phyloP scores from a whole-genome alignment of 2,329 filamentous ascomycete genomes.

The Aspergillus melleus region DNA sequence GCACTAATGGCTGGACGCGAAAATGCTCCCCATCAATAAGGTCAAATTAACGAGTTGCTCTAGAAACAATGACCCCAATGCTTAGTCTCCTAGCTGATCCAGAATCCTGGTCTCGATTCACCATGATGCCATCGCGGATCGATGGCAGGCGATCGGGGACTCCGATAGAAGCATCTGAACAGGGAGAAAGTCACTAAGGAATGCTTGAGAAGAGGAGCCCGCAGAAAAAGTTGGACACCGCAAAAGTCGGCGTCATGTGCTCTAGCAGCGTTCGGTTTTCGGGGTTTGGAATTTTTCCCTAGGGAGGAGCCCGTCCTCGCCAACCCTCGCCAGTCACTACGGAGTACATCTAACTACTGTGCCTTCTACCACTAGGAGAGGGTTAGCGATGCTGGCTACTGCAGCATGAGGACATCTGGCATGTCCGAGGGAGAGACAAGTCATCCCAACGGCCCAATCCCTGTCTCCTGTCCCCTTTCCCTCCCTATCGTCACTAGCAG shows the following conservation, averaged over 20 bases:
- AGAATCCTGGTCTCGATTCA: not conserved
- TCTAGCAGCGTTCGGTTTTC: not conserved
- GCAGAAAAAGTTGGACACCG: not conserved
- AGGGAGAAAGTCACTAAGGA: not conserved
- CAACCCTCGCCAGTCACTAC: not conserved
- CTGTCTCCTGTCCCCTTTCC: not conserved
- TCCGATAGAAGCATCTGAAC: not conserved
- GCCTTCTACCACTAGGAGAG: slow-evolving; percentile 5
- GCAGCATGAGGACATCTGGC: slow-evolving; percentile 5
- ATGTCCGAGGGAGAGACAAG: slow-evolving; percentile 4
- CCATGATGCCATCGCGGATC: not conserved
- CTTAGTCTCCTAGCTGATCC: too few relatives aligned
- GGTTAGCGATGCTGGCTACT: slow-evolving; percentile 11
- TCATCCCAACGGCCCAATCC: slow-evolving; percentile 9
- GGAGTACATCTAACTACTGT: not conserved
- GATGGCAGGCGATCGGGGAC: not conserved
- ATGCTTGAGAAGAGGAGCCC: not conserved
- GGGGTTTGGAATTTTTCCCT: not conserved
- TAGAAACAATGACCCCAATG: not conserved
- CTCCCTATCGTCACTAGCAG: not conserved
- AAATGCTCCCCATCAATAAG: not conserved
- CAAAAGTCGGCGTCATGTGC: not conserved
- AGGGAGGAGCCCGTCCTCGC: not conserved
- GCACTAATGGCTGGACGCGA: not conserved
- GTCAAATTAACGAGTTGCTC: not conserved